Base-by-base conservation (phyloP, 106 monocot genomes). In the Apostasia shenzhenica region DNA sequence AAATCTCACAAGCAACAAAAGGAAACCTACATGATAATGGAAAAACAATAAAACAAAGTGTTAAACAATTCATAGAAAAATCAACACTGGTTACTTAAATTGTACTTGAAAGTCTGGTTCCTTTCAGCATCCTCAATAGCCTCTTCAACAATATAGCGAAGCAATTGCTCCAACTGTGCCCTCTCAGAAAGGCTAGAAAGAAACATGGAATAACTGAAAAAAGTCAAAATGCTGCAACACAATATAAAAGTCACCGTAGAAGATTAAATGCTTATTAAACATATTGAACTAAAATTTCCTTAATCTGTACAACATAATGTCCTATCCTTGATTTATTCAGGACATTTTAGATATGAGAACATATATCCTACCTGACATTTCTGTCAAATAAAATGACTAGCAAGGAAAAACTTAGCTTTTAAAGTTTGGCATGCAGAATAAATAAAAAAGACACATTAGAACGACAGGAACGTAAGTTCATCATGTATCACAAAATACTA, bases 1-100 rank as follows among this genome's bases (percentile, higher is more conserved):
- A 92, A 64, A 92, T 88, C 74, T 92, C 92, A 72, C 92, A 92
- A 6, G 92, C 85, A 78, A 92, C 88, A 68, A 85, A 92, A 39
- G 92, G 85, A 83, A 88, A 81, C 81, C 92, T 92, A 77, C 4
- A 82, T 53, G 7, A 73, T 1, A 49, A 56, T 45, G 10, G 41
- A 63, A 37, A 45, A 61, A 43, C 42, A 45, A 11, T 41, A n/a
- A 40, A 61, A 43, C 41, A 61, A 9, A 14, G 41, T 4, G 6
- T 40, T 8, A 41, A 40, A 61, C 2, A 61, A 61, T 41, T 41
- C 5, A 40, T 7, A 41, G 41, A 12, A 61, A n/a, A 65, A 64
- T 46, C 0, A 6, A 45, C 63, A 61, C 39, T 11, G 54, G 26
- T 26, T 14, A 57, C 11, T 13, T 11, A 57, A 55, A 57, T 57